These are phyloP conservation scores for Zanthoxylum bungeanum DNA, from an alignment of 345 rosid genomes.

Conservation along the genomic window DNA sequence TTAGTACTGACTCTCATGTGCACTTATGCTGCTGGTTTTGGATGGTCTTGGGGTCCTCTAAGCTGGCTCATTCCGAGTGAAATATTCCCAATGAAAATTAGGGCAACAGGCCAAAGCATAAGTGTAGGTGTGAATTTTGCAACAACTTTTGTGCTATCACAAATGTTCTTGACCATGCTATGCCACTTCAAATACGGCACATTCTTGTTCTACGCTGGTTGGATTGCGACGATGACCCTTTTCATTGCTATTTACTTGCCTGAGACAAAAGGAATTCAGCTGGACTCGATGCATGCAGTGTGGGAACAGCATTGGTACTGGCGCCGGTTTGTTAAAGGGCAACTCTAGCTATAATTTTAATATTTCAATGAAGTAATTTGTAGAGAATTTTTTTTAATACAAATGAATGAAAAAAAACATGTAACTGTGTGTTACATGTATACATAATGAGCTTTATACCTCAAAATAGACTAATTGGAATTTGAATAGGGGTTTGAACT, in stretches of 20 bases:
- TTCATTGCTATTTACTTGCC: constrained; percentile 53
- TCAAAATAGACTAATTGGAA: too few relatives aligned
- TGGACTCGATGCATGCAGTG: constrained; percentile 50
- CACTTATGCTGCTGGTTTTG: constrained; percentile 62
- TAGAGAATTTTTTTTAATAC: too few relatives aligned
- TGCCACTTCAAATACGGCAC: constrained; percentile 61
- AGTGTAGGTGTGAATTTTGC: constrained; percentile 49
- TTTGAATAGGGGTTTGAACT: too few relatives aligned
- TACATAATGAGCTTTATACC: too few relatives aligned
- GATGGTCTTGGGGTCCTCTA: constrained; percentile 78
- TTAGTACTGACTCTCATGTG: constrained; percentile 49
- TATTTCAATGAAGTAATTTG: too few relatives aligned
- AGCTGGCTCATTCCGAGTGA: constrained; percentile 65
- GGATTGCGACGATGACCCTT: constrained; percentile 53
- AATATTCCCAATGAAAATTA: constrained; percentile 60
- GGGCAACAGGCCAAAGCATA: constrained; percentile 65
- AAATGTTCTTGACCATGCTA: constrained; percentile 58
- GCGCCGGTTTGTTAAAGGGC: constrained; percentile 36
- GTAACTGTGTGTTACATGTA: too few relatives aligned
- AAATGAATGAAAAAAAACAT: too few relatives aligned
- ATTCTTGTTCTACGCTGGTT: constrained; percentile 58
- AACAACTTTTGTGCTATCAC: constrained; percentile 45
- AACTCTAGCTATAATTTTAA: background rate
- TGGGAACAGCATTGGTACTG: constrained; percentile 71
- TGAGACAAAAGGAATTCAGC: constrained; percentile 60